Evolutionary conservation across 208 protist species (phyloP), one percentile per base, ranked within the genome.

Genomic region (Trypanosoma avium): DNA sequence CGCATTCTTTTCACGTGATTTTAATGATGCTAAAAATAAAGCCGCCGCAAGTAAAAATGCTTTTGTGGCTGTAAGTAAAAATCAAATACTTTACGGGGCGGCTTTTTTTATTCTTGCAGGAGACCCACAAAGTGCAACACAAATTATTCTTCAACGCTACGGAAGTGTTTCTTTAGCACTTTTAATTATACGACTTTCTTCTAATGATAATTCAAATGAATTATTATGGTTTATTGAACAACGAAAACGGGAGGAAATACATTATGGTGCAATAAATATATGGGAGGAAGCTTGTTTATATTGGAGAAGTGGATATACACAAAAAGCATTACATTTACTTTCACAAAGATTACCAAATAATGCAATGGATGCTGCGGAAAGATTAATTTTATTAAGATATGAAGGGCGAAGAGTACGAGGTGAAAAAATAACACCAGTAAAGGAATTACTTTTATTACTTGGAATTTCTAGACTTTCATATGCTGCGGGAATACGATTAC

Each of bases 41-140:
- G 57, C 66, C 12, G 90, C 88, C 10, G 94, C 95, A 26, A 73
- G 77, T 2, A 90, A 93, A 13, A 98, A 98, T 76, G 96, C 92
- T 9, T 97, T 89, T 61, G 84, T 82, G 21, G 84, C 94, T 1
- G 73, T 98, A 5, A 75, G 87, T 48, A 98, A 97, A 69, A 91
- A 88, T 53, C 72, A 93, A 65, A 75, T 81, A 24, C 46, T 80
- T 24, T 97, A 97, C 74, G 93, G 89, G 33, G 87, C 89, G 0
- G 90, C 94, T 33, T 98, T 97, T 77, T 98, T 98, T 58, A 38
- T 98, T 17, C 77, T 98, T 12, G 96, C 93, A 15, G 93, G 86
- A 10, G 80, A 95, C 38, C 70, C 80, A 3, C 76, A 88, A 32
- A 95, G 86, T 54, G 92, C 90, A 0, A 80, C 94, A 21, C 84